Percentiles rank a stretch among this genome's conserved stretches.
These are phyloP conservation scores for Stellera chamaejasme DNA, from an alignment of 345 rosid species.

Conservation along the genomic window DNA sequence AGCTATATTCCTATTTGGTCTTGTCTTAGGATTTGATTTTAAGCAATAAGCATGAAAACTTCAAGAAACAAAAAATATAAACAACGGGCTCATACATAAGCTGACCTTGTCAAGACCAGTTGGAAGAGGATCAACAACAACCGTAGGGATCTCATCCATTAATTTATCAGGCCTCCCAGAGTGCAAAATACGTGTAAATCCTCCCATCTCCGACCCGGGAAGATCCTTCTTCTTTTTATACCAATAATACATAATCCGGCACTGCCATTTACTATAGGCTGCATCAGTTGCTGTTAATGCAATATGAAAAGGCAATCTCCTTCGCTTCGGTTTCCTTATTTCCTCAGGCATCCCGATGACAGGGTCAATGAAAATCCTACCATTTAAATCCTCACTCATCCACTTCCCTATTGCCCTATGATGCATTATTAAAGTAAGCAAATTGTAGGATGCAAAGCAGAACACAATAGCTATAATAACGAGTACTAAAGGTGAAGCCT, in stretches of 20 bases:
- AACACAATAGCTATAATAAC: slow-evolving; percentile 56
- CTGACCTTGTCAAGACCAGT: slow-evolving; percentile 81
- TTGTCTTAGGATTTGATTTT: no score
- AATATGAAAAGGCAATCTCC: slow-evolving; percentile 51
- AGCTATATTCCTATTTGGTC: no score
- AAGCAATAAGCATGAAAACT: no score
- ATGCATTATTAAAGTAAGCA: slow-evolving; percentile 44
- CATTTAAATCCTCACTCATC: slow-evolving; percentile 22
- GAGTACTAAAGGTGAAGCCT: slow-evolving; percentile 50
- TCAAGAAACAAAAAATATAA: no score
- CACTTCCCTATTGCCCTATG: slow-evolving; percentile 31
- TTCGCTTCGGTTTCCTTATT: slow-evolving; percentile 29
- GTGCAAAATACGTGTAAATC: slow-evolving; percentile 87
- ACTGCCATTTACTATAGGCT: slow-evolving; percentile 88
- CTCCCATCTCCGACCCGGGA: slow-evolving; percentile 93
- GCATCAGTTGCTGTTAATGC: slow-evolving; percentile 93
- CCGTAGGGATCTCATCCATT: slow-evolving; percentile 88
- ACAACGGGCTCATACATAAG: neutral
- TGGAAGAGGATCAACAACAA: slow-evolving; percentile 92
- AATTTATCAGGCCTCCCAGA: slow-evolving; percentile 79
- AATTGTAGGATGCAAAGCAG: slow-evolving; percentile 72
- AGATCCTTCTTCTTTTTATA: slow-evolving; percentile 64
- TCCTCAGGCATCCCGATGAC: slow-evolving; percentile 54
- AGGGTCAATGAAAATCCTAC: slow-evolving; percentile 46
- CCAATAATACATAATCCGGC: slow-evolving; percentile 96